Percentiles rank a stretch among this genome's conserved stretches.
These are phyloP conservation scores for Crithidia fasciculata DNA, from an alignment of 208 protist species.

Conservation along the genomic window DNA sequence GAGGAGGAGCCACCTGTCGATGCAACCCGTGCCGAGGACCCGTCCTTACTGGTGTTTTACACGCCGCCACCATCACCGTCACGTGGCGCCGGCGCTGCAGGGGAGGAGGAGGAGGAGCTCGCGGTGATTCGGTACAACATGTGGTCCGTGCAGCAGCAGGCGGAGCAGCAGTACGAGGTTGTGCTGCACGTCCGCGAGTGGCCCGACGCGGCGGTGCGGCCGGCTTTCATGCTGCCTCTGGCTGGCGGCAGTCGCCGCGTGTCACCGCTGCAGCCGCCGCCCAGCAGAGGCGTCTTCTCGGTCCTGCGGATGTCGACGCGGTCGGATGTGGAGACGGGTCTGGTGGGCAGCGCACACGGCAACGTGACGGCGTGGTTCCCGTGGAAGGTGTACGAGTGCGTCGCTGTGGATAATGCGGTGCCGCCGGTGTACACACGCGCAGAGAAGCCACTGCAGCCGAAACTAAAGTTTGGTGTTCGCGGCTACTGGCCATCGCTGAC, in stretches of 20 bases:
- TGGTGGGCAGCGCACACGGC: background rate
- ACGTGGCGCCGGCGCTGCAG: background rate
- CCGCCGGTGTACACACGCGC: background rate
- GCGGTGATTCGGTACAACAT: background rate
- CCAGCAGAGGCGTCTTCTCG: background rate
- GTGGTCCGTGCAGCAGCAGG: background rate
- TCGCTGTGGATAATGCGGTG: background rate
- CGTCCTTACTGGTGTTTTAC: background rate
- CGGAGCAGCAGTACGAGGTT: background rate
- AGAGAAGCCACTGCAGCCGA: background rate
- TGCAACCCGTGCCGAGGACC: background rate
- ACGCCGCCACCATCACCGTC: background rate
- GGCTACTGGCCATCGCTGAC: conserved; percentile 6
- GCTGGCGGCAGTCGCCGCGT: background rate
- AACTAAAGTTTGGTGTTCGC: background rate
- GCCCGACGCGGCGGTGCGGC: background rate
- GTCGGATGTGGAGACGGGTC: conserved; percentile 9
- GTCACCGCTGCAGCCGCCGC: background rate
- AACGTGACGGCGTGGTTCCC: background rate
- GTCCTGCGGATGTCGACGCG: conserved; percentile 8
- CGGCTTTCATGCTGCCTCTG: background rate
- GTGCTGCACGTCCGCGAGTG: conserved; percentile 5
- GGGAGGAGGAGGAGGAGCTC: background rate
- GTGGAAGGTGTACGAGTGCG: background rate
- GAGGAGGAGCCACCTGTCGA: background rate